These are phyloP conservation scores for Trypethelium eluteriae DNA, from an alignment of 495 filamentous ascomycete species.

Conservation along the genomic window DNA sequence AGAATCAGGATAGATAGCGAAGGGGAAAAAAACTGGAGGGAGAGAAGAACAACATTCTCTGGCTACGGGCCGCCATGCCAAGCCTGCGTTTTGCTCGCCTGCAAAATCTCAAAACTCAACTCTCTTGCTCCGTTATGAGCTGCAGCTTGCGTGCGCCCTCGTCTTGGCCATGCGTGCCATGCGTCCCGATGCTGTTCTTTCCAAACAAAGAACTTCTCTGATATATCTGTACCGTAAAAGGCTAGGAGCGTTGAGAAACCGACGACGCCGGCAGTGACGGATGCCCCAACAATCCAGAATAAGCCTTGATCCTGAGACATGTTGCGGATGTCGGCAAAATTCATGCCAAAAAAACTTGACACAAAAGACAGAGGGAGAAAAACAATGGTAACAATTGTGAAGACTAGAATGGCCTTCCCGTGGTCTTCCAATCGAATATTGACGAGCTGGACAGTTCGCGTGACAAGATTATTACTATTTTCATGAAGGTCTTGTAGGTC, in stretches of 20 bases:
- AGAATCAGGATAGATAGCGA: no score
- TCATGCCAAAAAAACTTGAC: slow-evolving; percentile 40
- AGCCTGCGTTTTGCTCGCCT: not conserved
- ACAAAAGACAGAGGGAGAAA: slow-evolving; percentile 39
- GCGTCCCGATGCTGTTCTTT: slow-evolving; percentile 14
- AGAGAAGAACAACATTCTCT: not conserved
- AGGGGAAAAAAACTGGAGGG: no score
- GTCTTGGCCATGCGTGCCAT: not conserved
- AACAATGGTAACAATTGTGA: slow-evolving; percentile 39
- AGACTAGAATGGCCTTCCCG: slow-evolving; percentile 39
- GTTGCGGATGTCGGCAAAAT: slow-evolving; percentile 37
- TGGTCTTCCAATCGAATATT: slow-evolving; percentile 40
- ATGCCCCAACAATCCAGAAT: slow-evolving; percentile 36
- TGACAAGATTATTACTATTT: slow-evolving; percentile 37
- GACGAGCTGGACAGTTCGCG: slow-evolving; percentile 38
- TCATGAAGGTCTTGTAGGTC: slow-evolving; percentile 35
- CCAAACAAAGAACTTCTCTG: slow-evolving; percentile 30
- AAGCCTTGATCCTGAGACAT: slow-evolving; percentile 32
- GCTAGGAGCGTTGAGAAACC: slow-evolving; percentile 32
- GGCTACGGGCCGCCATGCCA: not conserved
- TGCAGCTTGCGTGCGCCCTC: not conserved
- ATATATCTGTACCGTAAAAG: slow-evolving; percentile 33
- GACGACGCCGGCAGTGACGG: slow-evolving; percentile 31
- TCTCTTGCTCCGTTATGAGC: not conserved
- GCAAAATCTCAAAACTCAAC: not conserved